Evolutionary conservation across 1,284 basidiomycete species (phyloP).

Genomic region (Fomitopsis betulina): DNA sequence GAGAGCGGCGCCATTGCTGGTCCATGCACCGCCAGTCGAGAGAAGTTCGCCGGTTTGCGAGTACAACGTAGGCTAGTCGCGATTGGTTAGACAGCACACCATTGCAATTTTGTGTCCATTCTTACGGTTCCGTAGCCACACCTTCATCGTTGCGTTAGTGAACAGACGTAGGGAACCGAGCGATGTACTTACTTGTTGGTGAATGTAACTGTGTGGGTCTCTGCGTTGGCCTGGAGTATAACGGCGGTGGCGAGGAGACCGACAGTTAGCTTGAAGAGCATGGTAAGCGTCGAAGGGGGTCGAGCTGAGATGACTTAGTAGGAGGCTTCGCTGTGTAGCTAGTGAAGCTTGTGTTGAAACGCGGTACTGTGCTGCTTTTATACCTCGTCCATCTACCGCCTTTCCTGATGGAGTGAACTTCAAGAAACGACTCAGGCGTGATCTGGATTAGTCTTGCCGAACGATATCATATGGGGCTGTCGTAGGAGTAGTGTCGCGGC

Average conservation of each 20-base stretch:
- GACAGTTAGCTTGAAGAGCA: not conserved
- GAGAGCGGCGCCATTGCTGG: not conserved
- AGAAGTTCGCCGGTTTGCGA: not conserved
- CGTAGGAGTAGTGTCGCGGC: too few species aligned
- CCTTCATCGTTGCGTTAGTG: not conserved
- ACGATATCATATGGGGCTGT: too few species aligned
- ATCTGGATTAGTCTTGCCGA: too few species aligned
- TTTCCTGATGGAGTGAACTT: too few species aligned
- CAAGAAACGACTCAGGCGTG: too few species aligned
- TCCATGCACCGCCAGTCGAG: not conserved
- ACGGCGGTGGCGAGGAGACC: not conserved
- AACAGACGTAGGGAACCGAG: not conserved
- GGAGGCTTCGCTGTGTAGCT: too few species aligned
- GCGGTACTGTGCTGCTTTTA: too few species aligned
- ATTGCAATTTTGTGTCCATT: not conserved
- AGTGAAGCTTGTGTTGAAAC: too few species aligned
- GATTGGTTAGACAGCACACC: too few species aligned
- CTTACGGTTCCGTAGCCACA: not conserved
- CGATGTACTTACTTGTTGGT: not conserved
- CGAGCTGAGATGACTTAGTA: too few species aligned
- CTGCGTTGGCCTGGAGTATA: not conserved
- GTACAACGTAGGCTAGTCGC: not conserved
- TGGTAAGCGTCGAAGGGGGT: not conserved
- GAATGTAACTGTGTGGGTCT: not conserved
- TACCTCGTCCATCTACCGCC: too few species aligned